Evolutionary conservation across 2,329 filamentous ascomycete species (phyloP), one percentile per base, ranked within the genome.

Genomic region (Verticillium isaacii): DNA sequence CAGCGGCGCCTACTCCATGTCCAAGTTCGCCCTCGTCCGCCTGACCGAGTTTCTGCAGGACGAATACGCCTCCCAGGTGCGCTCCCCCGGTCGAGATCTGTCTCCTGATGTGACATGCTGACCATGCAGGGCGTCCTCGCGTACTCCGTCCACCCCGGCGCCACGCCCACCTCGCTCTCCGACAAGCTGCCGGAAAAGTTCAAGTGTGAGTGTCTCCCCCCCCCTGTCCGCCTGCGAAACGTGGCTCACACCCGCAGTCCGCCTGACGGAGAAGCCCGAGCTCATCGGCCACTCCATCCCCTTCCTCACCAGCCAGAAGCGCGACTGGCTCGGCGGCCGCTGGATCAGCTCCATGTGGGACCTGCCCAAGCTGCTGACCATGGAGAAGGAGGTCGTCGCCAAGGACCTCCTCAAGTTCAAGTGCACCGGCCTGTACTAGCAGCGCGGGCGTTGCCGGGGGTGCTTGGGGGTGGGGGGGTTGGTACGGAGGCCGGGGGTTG

Each of bases 1-100:
- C 5, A 66, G 71, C 2, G 78, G 76, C 37, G 73, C 74, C 2
- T 86, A 86, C 64, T 73, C 78, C 61, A 74, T 74, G 2, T 74
- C 73, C 41, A 85, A 86, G 68, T 71, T 84, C 36, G 83, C 82
- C 3, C 64, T 83, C 32, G 66, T 78, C 17, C 73, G 81, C 12
- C 74, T 86, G 55, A 80, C 77, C 1, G 82, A 86, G 66, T 80
- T 77, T 64, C 64, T 83, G 9, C 72, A 75, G 45, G 69, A 69
- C 0, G 84, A 85, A 56, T 80, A 83, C 66, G 72, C 66, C 5
- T 23, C 45, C n/a, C 45, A 50, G 45, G 45, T 50, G 8, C 5
- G 45, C 11, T 19, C 2, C 2, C 2, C 41, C 12, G 7, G 9
- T 4, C n/a, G 17, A 2, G 57, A 58, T 23, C 62, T 62, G 58